Base-by-base conservation (phyloP, 2,329 filamentous ascomycete genomes). In the Clarireedia sp. region DNA sequence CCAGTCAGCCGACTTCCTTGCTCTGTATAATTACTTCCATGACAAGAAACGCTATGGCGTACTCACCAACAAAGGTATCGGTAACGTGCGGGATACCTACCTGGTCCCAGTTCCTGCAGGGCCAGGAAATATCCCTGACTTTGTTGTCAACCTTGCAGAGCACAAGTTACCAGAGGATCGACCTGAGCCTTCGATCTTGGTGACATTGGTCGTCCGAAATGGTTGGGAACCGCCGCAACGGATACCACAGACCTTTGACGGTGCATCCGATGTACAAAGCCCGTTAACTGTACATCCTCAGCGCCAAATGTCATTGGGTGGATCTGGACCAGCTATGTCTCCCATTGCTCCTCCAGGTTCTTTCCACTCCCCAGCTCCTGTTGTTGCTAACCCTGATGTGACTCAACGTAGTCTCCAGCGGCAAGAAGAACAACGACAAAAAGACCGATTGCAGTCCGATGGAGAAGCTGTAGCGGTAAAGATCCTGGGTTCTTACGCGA, bases 11-110 rank as follows among this genome's bases (percentile, higher is more conserved):
- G 79, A 82, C 23, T 95, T 95, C 66, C 78, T 87, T 60, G 79
- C 80, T 17, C 76, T 97, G n/a, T 89, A 91, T 65, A 80, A 90
- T 51, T 97, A 99, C 72, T 97, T 99, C 68, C 76, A 83, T 43
- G 79, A 78, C 50, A 89, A 92, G 66, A 81, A 87, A 61, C 81
- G 90, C 36, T 99, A 95, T 69, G 92, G 90, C 19, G 92, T 97
- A 1, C 79, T 96, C 6, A 85, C 85, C 14, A 88, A 92, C 67
- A 87, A 88, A 69, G 80, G 81, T 1, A 73, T 84, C 29, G 80
- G 83, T 19, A 86, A 90, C 58, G 87, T 96, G 48, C 86, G 90
- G 57, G 92, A 97, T 67, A 89, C 91, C 1, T 97, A 97, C 69
- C 80, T 97, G 33, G 86, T 96, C 9, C 92, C 94, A 0, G 82